Conservation (phyloP, 441 rosid species). For the Capsella rubella region DNA sequence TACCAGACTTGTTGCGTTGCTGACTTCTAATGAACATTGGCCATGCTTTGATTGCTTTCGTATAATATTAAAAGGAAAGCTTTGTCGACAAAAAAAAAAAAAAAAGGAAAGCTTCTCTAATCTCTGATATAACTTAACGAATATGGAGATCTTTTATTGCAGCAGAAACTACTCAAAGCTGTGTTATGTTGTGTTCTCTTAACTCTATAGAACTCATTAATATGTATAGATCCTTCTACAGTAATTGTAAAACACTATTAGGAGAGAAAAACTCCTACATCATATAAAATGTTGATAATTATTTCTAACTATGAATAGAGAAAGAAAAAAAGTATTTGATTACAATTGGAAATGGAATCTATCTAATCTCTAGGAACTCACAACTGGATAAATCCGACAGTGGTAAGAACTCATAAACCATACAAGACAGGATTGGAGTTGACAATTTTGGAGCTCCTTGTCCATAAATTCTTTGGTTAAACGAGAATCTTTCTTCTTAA, state of each 20-base stretch:
- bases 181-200: not conserved
- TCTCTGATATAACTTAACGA: no score
- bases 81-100: no score
- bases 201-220: not conserved
- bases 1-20: not conserved
- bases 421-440: not conserved
- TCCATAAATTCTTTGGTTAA: not conserved
- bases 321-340: not conserved
- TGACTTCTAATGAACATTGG: not conserved
- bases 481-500: conserved; percentile 40
- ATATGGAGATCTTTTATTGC: no score
- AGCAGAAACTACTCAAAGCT: not conserved
- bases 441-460: conserved; percentile 6
- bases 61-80: no score
- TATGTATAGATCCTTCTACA: not conserved
- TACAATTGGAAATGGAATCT: not conserved
- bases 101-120: no score
- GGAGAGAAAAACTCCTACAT: not conserved
- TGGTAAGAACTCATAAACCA: conserved; percentile 7
- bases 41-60: not conserved
- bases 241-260: not conserved
- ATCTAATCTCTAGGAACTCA: conserved; percentile 6
- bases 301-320: not conserved
- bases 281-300: not conserved
- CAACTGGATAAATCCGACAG: not conserved